Conservation (phyloP, 1,284 basidiomycete species). For the Rhodotorula sp. region DNA sequence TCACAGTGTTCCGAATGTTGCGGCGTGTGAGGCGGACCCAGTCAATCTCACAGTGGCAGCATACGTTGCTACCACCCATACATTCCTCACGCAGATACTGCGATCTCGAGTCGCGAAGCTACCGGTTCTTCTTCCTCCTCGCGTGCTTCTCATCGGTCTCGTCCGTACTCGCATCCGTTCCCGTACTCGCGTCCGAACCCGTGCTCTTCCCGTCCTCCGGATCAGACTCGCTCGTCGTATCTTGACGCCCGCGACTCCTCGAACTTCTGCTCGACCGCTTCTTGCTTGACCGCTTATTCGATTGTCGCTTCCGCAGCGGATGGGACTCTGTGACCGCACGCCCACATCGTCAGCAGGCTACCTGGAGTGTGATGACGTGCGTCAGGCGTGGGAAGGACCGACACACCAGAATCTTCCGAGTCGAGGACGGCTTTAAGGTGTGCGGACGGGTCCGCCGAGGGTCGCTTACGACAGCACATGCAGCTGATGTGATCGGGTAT, state of each 20-base stretch:
- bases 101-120: too few relatives aligned
- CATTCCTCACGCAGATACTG: too few relatives aligned
- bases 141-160: not conserved
- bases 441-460: not conserved
- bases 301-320: not conserved
- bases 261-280: not conserved
- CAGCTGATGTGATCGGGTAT: not conserved
- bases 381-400: too few relatives aligned
- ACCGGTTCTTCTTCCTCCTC: not conserved
- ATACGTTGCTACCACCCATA: too few relatives aligned
- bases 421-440: not conserved
- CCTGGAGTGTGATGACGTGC: too few relatives aligned
- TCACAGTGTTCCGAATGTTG: too few relatives aligned
- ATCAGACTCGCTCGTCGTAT: not conserved
- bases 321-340: conserved; percentile 2
- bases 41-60: too few relatives aligned
- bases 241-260: not conserved
- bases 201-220: too few relatives aligned
- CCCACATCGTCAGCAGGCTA: too few relatives aligned
- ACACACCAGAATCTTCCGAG: not conserved
- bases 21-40: too few relatives aligned
- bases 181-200: too few relatives aligned
- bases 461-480: conserved; percentile 13
- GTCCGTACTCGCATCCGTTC: too few relatives aligned
- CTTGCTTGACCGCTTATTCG: not conserved